Percentiles rank a stretch among this genome's conserved stretches.
phyloP scores from a whole-genome alignment of 345 rosid species.

The Hevea brasiliensis region DNA sequence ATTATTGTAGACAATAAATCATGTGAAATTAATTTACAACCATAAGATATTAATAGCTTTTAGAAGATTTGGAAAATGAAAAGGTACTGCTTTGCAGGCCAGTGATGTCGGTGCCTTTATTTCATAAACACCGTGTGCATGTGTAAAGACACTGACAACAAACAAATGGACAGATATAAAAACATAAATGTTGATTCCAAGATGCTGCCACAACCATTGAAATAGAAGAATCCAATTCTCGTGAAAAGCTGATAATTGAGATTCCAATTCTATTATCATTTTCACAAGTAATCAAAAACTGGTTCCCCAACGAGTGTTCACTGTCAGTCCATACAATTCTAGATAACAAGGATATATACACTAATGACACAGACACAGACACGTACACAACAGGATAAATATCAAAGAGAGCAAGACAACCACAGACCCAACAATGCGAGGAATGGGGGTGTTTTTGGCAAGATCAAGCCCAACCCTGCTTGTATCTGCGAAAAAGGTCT shows the following conservation, averaged over 20 bases:
- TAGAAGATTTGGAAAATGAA: not conserved
- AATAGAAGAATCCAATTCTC: constrained; percentile 23
- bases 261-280: constrained; percentile 18
- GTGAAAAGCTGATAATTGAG: constrained; percentile 20
- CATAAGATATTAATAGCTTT: not conserved
- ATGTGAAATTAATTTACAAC: not conserved
- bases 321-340: constrained; percentile 12
- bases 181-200: not conserved
- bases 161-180: not conserved
- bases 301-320: not conserved
- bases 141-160: too few relatives aligned
- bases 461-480: constrained; percentile 61
- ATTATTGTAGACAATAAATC: not conserved
- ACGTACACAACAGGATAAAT: not conserved
- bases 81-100: constrained; percentile 7
- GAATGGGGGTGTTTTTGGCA: constrained; percentile 13
- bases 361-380: not conserved
- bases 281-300: constrained; percentile 1
- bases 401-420: too few relatives aligned
- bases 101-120: constrained; percentile 15
- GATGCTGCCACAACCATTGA: not conserved
- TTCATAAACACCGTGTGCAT: not conserved
- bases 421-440: not conserved
- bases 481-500: constrained; percentile 68
- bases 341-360: constrained; percentile 25